Base-by-base conservation (phyloP, 2,329 filamentous ascomycete species). In the Cercospora brassicicola region DNA sequence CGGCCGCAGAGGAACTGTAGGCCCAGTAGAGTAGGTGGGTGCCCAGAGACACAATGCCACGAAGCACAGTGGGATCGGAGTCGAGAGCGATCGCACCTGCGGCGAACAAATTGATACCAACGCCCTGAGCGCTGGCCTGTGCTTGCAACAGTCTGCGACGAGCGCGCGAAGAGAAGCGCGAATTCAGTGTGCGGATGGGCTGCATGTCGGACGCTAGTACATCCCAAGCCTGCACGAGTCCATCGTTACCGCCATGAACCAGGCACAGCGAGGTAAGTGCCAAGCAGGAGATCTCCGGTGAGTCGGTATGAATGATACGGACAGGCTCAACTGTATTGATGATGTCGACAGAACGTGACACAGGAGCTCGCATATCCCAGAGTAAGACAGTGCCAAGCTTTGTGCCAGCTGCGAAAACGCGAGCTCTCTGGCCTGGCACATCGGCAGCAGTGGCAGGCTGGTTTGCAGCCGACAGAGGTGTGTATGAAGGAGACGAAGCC, bases 151-250 rank as follows among this genome's bases (percentile, higher is more conserved):
- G 84, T 78, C 93, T 89, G 66, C 94, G 91, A 70, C 94, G 91
- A 61, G 94, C 90, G 30, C 93, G 89, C 7, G 91, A 90, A 1
- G 91, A 91, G 72, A 94, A 93, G 13, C 91, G 89, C 2, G 93
- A 92, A 76, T 96, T 94, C 64, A 99, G 84, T 0, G 93, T 98
- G 45, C 93, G 89, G 62, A 98, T 86, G 0, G 95, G 92, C 20
- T 90, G 88, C 18, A 85, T 80, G 0, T 86, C 91, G 1, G 94
- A 98, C 0, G 90, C 92, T 57, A 99, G 83, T n/a, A 91, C 92
- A 81, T 99, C 95, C 95, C 95, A 99, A 5, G 93, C 92, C 79
- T 98, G 95, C 4, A 97, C 94, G 2, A 98, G 86, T 0, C 95
- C 94, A 80, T 99, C 95, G 73, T 91, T 97, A 28, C 95, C 95